A percentile compares a stretch with the other conserved stretches of the same genome.
Evolutionary conservation across 2,329 filamentous ascomycete genomes (phyloP).

Genomic region (Aspergillus felis): DNA sequence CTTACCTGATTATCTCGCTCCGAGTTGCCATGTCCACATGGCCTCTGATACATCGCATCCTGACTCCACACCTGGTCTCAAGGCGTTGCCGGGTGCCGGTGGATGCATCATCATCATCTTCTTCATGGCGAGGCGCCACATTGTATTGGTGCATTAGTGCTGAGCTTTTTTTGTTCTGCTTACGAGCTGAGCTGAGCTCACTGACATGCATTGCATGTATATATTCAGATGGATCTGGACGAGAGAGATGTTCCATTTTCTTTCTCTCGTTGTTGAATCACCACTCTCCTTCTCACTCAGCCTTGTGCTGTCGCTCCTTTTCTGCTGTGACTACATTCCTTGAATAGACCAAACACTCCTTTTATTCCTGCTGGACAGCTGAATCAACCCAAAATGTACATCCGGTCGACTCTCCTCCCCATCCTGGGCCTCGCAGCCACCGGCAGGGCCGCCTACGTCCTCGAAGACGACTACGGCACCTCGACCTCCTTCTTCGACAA

Average conservation of each 20-base stretch:
- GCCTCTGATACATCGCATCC: not conserved
- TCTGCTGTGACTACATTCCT: constrained; percentile 1
- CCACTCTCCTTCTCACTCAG: not conserved
- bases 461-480: constrained; percentile 48
- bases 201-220: not conserved
- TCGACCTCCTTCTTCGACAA: constrained; percentile 48
- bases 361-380: not conserved
- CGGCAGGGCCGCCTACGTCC: constrained; percentile 34
- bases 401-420: constrained; percentile 24
- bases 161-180: not conserved
- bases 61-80: constrained; percentile 9
- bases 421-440: constrained; percentile 25
- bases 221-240: not conserved
- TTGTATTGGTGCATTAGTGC: constrained; percentile 2
- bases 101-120: constrained; percentile 21
- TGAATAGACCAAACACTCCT: not conserved
- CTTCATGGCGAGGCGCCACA: constrained; percentile 19
- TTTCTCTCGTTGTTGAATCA: not conserved
- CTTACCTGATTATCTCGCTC: not conserved
- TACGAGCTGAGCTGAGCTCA: not conserved
- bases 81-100: constrained; percentile 29
- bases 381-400: constrained; percentile 20
- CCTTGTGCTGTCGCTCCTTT: constrained; percentile 2
- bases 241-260: too few species aligned
- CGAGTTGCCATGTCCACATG: not conserved